Conservation (phyloP, 1,139 yeast species). For the Nakaseomyces delphensis region DNA sequence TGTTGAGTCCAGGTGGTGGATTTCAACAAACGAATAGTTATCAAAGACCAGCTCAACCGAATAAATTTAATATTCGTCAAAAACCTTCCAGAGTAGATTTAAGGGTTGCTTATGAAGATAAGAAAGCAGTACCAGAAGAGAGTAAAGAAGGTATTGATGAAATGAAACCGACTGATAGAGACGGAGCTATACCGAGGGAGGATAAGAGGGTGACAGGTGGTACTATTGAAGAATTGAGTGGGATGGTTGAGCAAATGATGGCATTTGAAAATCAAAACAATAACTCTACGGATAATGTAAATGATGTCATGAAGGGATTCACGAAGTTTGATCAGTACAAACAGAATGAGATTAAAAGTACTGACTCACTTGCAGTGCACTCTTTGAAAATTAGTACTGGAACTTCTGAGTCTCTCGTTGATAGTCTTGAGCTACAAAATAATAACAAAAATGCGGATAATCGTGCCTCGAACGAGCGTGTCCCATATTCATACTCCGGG, state of each 20-base stretch:
- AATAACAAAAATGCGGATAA: not conserved
- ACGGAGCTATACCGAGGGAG: not conserved
- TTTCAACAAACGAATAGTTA: not conserved
- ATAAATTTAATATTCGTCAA: conserved; percentile 4
- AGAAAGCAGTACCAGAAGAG: not conserved
- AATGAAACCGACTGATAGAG: not conserved
- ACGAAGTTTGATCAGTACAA: conserved; percentile 27
- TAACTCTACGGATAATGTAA: conserved; percentile 10
- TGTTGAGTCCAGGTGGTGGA: not conserved
- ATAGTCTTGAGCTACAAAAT: conserved; percentile 5
- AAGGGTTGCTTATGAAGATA: not conserved
- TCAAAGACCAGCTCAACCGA: not conserved
- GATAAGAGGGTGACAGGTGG: conserved; percentile 11
- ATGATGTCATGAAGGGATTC: conserved; percentile 16
- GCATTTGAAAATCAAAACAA: conserved; percentile 13
- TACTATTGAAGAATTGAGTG: conserved; percentile 24
- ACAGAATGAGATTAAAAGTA: conserved; percentile 15
- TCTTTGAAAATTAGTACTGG: conserved; percentile 16
- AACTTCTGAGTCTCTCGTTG: conserved; percentile 9
- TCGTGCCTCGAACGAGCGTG: not conserved
- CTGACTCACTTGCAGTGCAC: conserved; percentile 18
- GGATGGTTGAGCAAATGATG: conserved; percentile 33
- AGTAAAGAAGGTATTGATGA: conserved; percentile 6
- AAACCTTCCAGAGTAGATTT: not conserved
- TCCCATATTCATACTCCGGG: conserved; percentile 1